Percentiles rank a stretch among this genome's conserved stretches.
Evolutionary conservation across 2,329 filamentous ascomycete species (phyloP).

Genomic region (Monosporascus sp.): DNA sequence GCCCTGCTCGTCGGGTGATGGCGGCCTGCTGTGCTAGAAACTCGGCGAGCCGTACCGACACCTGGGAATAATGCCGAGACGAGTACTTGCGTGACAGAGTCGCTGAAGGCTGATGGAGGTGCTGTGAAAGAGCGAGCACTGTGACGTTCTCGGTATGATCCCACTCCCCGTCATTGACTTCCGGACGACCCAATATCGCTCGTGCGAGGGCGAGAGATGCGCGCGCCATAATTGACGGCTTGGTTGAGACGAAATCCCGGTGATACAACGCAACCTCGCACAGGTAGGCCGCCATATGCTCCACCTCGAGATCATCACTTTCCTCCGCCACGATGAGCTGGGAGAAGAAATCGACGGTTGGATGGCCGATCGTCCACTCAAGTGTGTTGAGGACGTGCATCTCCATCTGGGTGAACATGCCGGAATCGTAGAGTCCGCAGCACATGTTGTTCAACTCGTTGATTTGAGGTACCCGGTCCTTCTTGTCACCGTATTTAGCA

Average conservation of each 20-base stretch:
- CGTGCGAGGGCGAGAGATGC: constrained; percentile 80
- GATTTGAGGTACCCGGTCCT: constrained; percentile 96
- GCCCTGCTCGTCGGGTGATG: constrained; percentile 44
- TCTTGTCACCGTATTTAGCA: constrained; percentile 97
- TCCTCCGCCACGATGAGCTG: constrained; percentile 82
- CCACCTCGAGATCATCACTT: constrained; percentile 73
- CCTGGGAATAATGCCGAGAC: constrained; percentile 45
- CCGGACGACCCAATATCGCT: constrained; percentile 76
- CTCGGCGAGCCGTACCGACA: constrained; percentile 50
- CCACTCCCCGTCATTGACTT: constrained; percentile 73
- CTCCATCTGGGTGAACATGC: constrained; percentile 99
- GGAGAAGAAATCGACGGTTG: constrained; percentile 90
- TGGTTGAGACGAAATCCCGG: constrained; percentile 90
- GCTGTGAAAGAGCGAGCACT: constrained; percentile 52
- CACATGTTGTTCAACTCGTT: constrained; percentile 98
- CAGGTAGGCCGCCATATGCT: constrained; percentile 92
- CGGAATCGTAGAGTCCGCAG: constrained; percentile 94
- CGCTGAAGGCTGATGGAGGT: constrained; percentile 52
- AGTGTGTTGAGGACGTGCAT: constrained; percentile 98
- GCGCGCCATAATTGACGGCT: constrained; percentile 84
- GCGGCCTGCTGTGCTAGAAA: constrained; percentile 56
- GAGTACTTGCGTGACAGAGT: constrained; percentile 57
- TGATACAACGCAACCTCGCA: constrained; percentile 94
- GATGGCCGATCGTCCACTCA: constrained; percentile 93
- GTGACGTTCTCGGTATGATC: constrained; percentile 66